Evolutionary conservation across 2,329 filamentous ascomycete genomes (phyloP).

Genomic region (Colletotrichum gloeosporioides): DNA sequence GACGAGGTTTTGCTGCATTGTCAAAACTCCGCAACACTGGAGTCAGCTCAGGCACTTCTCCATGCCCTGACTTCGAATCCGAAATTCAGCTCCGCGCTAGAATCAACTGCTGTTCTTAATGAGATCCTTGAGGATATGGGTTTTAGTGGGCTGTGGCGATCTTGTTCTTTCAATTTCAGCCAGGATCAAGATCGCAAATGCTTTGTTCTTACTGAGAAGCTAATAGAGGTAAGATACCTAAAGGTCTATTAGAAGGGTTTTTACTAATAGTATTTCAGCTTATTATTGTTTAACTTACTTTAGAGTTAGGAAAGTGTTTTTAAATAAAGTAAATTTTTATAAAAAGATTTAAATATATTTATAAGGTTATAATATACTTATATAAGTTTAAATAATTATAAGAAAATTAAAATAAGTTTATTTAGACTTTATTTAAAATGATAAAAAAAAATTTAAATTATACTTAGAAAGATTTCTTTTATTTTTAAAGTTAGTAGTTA

Average conservation of each 20-base stretch:
- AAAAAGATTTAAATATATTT: background rate
- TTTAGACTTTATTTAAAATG: too few relatives aligned
- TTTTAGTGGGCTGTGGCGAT: slow-evolving; percentile 68
- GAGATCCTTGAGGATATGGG: slow-evolving; percentile 64
- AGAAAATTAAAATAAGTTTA: background rate
- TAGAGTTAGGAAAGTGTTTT: background rate
- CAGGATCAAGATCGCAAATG: slow-evolving; percentile 58
- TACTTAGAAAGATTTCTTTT: too few relatives aligned
- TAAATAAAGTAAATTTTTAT: background rate
- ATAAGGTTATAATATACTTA: background rate
- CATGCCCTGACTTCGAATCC: slow-evolving; percentile 61
- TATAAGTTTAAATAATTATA: background rate
- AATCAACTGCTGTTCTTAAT: slow-evolving; percentile 53
- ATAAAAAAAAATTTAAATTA: background rate
- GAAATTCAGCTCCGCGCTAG: slow-evolving; percentile 53
- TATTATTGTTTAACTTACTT: slow-evolving; percentile 16
- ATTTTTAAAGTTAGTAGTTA: too few relatives aligned
- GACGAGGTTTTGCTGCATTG: slow-evolving; percentile 68
- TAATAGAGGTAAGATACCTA: slow-evolving; percentile 57
- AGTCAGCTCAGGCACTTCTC: slow-evolving; percentile 65
- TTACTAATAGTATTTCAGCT: background rate
- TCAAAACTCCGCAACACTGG: slow-evolving; percentile 64
- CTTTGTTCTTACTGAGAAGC: slow-evolving; percentile 61
- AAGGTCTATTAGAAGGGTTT: background rate
- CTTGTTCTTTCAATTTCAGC: slow-evolving; percentile 55